phyloP scores from a whole-genome alignment of 495 filamentous ascomycete genomes.

The Lasiosphaeris hirsuta region DNA sequence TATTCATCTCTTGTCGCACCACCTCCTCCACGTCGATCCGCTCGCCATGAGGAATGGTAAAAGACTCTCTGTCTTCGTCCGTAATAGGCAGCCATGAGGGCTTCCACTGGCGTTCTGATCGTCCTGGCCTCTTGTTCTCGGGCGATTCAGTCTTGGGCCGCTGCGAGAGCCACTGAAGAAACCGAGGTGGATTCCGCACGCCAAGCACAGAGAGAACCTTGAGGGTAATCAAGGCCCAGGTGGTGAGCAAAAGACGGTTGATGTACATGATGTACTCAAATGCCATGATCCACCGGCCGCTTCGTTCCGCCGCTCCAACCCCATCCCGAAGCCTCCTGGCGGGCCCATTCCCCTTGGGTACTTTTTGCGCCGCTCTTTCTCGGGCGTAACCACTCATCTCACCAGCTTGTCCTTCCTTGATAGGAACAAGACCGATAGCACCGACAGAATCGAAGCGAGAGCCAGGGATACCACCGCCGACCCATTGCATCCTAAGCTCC shows the following conservation, averaged over 20 bases:
- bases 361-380: conserved; percentile 57
- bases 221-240: conserved; percentile 53
- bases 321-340: conserved; percentile 52
- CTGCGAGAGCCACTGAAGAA: conserved; percentile 54
- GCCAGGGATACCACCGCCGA: conserved; percentile 40
- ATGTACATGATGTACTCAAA: conserved; percentile 72
- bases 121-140: conserved; percentile 45
- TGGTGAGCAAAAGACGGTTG: conserved; percentile 59
- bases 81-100: conserved; percentile 16
- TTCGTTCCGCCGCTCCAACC: conserved; percentile 71
- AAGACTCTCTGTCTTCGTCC: conserved; percentile 47
- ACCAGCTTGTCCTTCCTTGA: conserved; percentile 41
- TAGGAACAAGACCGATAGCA: conserved; percentile 50
- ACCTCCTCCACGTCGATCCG: conserved; percentile 76
- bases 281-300: conserved; percentile 68
- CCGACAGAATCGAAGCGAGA: conserved; percentile 46
- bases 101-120: conserved; percentile 5
- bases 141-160: conserved; percentile 33
- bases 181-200: conserved; percentile 58
- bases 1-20: conserved; percentile 55
- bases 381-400: conserved; percentile 61
- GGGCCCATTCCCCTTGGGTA: conserved; percentile 45
- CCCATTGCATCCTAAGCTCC: conserved; percentile 51
- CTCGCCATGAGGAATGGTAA: conserved; percentile 54
- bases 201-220: conserved; percentile 57